A percentile compares a stretch with the other conserved stretches of the same genome.
Conservation (phyloP, 345 rosid species). For the Pistacia vera region DNA sequence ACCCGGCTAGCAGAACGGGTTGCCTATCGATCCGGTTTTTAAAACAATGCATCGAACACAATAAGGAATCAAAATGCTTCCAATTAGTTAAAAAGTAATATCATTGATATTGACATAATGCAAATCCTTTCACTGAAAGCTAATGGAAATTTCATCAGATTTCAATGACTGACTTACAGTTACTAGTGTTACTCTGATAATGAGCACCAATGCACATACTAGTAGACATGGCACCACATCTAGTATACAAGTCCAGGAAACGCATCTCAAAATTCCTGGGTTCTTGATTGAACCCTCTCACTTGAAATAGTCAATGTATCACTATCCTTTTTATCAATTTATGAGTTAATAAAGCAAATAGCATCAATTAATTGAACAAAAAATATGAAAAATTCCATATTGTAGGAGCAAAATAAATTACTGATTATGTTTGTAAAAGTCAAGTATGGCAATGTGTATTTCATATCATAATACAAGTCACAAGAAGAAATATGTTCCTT, state of each 20-base stretch:
- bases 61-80: too few species aligned
- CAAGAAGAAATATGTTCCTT: slow-evolving; percentile 23
- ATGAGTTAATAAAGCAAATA: slow-evolving; percentile 12
- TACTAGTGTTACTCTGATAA: slow-evolving; percentile 36
- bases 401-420: too few species aligned
- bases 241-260: slow-evolving; percentile 46
- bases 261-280: slow-evolving; percentile 9
- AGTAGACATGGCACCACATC: slow-evolving; percentile 58
- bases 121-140: background rate
- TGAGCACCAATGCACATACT: slow-evolving; percentile 47
- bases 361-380: background rate
- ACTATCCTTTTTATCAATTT: slow-evolving; percentile 23
- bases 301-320: slow-evolving; percentile 35
- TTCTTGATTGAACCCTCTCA: slow-evolving; percentile 32
- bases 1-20: too few species aligned
- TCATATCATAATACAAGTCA: slow-evolving; percentile 40
- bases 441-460: slow-evolving; percentile 31
- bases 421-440: slow-evolving; percentile 25
- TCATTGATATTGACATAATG: background rate
- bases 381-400: background rate
- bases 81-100: background rate
- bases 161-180: slow-evolving; percentile 27
- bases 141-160: background rate
- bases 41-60: too few species aligned
- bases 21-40: too few species aligned